A percentile compares a stretch with the other conserved stretches of the same genome.
These are phyloP conservation scores for Penicillium bialowiezense DNA, from an alignment of 495 filamentous ascomycete species.

Conservation along the genomic window DNA sequence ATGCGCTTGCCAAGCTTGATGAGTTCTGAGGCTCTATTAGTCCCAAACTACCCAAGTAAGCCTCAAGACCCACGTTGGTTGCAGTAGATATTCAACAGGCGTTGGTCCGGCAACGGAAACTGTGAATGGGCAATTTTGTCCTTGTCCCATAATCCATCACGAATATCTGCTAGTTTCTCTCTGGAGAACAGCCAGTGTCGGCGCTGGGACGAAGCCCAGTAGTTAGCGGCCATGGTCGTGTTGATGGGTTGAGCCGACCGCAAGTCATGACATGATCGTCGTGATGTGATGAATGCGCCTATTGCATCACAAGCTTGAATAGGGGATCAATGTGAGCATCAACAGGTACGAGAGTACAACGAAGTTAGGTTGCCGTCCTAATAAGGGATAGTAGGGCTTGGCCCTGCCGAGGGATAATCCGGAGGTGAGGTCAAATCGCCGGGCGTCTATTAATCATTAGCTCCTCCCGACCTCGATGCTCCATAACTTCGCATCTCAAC, in stretches of 20 bases:
- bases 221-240: constrained; percentile 83
- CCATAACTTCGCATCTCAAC: constrained; percentile 21
- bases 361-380: constrained; percentile 18
- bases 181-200: constrained; percentile 87
- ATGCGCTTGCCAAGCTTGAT: constrained; percentile 76
- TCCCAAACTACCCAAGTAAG: background rate
- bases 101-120: constrained; percentile 76
- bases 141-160: constrained; percentile 68
- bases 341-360: background rate
- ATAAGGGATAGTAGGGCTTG: constrained; percentile 38
- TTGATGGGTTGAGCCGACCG: background rate
- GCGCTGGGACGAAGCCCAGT: constrained; percentile 91
- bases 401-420: constrained; percentile 26
- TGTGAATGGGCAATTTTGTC: constrained; percentile 68
- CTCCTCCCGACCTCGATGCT: constrained; percentile 13
- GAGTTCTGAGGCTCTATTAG: constrained; percentile 59
- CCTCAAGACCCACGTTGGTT: constrained; percentile 67
- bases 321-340: too few relatives aligned
- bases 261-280: constrained; percentile 3
- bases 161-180: constrained; percentile 68
- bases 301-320: background rate
- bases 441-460: constrained; percentile 33
- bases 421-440: constrained; percentile 40
- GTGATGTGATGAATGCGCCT: background rate
- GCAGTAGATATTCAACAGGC: constrained; percentile 87